phyloP scores from a whole-genome alignment of 2,329 filamentous ascomycete species.

The Ceratocystis harringtonii region DNA sequence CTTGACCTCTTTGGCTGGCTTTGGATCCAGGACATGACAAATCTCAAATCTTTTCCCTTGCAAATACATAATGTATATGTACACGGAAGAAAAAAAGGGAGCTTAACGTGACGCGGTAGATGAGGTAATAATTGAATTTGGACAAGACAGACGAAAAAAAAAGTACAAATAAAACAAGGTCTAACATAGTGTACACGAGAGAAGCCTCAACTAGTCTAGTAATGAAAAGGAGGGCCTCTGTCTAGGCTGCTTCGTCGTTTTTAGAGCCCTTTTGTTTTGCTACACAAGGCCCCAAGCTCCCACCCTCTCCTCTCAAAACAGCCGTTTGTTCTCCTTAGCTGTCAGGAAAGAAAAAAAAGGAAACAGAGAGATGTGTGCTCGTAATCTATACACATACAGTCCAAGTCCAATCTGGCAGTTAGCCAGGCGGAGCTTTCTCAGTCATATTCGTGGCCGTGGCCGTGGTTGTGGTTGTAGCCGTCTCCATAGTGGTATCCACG shows the following conservation, averaged over 20 bases:
- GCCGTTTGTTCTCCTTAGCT: background rate
- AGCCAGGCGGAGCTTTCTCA: background rate
- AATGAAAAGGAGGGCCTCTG: background rate
- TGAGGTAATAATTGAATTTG: background rate
- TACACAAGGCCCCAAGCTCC: background rate
- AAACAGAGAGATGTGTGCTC: background rate
- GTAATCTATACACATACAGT: background rate
- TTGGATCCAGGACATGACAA: background rate
- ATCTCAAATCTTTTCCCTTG: background rate
- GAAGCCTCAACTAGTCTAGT: background rate
- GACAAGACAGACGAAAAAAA: background rate
- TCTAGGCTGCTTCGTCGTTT: background rate
- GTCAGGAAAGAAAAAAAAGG: background rate
- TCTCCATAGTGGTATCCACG: background rate
- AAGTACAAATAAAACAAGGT: slow-evolving; percentile 16
- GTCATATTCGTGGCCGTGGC: background rate
- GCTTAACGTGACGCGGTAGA: background rate
- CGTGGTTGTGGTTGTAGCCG: background rate
- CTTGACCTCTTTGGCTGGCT: background rate
- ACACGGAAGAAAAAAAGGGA: background rate
- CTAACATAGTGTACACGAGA: slow-evolving; percentile 17
- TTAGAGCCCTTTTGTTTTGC: background rate
- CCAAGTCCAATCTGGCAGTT: background rate
- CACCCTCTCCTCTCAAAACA: background rate
- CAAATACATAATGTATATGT: background rate